A percentile compares a stretch with the other conserved stretches of the same genome.
Conservation (phyloP, 2,329 filamentous ascomycete species). For the Arthroderma uncinatum region DNA sequence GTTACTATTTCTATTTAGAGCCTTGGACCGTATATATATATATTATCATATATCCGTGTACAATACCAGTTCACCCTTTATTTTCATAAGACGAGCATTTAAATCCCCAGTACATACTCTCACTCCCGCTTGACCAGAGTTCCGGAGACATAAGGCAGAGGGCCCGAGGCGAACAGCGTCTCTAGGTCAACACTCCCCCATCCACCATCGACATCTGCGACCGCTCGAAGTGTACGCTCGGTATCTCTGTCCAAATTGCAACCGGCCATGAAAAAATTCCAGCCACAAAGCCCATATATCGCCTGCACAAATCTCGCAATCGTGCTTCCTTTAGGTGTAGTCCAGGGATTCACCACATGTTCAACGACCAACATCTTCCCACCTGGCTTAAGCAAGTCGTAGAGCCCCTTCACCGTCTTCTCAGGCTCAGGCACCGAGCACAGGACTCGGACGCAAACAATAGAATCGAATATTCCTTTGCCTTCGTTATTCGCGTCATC, state of each 20-base stretch:
- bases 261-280: constrained; percentile 43
- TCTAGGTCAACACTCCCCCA: constrained; percentile 43
- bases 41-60: neutral
- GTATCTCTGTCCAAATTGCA: constrained; percentile 44
- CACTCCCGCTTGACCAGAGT: constrained; percentile 29
- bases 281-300: constrained; percentile 37
- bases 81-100: too few relatives aligned
- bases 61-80: neutral
- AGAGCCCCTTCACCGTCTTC: constrained; percentile 37
- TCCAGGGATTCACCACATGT: constrained; percentile 45
- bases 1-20: neutral
- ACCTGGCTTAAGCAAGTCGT: constrained; percentile 43
- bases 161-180: constrained; percentile 27
- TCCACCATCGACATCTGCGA: constrained; percentile 32
- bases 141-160: constrained; percentile 34
- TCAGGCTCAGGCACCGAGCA: constrained; percentile 43
- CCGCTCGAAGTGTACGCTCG: constrained; percentile 32
- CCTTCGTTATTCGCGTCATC: constrained; percentile 6
- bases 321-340: constrained; percentile 35
- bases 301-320: constrained; percentile 38
- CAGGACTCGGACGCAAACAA: constrained; percentile 44
- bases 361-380: constrained; percentile 46
- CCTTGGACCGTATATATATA: neutral
- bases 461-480: constrained; percentile 41
- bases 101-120: too few relatives aligned